Conservation (phyloP, 768 basidiomycete genomes). For the Hericium coralloides region DNA sequence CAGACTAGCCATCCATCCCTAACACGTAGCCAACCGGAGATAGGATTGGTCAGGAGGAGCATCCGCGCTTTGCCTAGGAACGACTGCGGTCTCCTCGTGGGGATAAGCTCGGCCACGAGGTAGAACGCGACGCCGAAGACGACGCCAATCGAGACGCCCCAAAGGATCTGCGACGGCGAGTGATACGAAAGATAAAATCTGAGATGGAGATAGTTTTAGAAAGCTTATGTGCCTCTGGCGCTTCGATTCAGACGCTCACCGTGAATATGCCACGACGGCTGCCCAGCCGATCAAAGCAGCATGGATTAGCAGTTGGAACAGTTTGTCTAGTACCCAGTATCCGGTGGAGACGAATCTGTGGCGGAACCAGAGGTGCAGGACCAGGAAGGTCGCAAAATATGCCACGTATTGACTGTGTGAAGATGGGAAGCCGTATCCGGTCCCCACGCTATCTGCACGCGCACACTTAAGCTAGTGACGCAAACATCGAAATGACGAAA, state of each 20-base stretch:
- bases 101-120: slow-evolving; percentile 46
- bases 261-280: slow-evolving; percentile 64
- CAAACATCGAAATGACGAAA: not conserved
- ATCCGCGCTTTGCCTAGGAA: slow-evolving; percentile 40
- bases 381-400: slow-evolving; percentile 70
- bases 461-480: not conserved
- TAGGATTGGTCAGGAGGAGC: slow-evolving; percentile 43
- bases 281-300: slow-evolving; percentile 46
- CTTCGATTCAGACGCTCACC: slow-evolving; percentile 32
- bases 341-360: slow-evolving; percentile 58
- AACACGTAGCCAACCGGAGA: slow-evolving; percentile 58
- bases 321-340: slow-evolving; percentile 37
- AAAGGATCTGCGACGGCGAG: slow-evolving; percentile 58
- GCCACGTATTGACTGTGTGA: slow-evolving; percentile 91
- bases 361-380: slow-evolving; percentile 63
- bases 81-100: slow-evolving; percentile 43
- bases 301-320: slow-evolving; percentile 41
- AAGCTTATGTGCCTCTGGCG: not conserved
- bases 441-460: slow-evolving; percentile 42
- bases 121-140: slow-evolving; percentile 48
- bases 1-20: slow-evolving; percentile 80
- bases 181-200: slow-evolving; percentile 74
- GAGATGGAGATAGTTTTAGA: not conserved
- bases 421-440: slow-evolving; percentile 82
- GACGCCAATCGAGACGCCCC: slow-evolving; percentile 64